Evolutionary conservation across 257 asterid species (phyloP), one percentile per base, ranked within the genome.

Genomic region (Thymus mandschuricus): DNA sequence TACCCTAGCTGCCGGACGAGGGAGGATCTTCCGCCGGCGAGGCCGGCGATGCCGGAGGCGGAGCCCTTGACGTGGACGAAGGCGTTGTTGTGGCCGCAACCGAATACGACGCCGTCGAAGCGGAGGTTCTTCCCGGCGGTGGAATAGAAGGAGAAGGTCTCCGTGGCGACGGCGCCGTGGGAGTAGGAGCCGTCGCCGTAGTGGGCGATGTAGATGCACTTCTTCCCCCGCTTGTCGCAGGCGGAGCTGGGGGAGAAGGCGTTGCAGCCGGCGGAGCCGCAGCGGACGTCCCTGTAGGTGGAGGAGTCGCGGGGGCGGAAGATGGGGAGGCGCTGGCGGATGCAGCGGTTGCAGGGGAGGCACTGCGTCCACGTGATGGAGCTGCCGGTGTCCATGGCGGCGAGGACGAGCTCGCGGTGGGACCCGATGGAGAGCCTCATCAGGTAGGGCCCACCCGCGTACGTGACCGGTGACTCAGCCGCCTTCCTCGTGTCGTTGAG

Each of bases 311-410:
- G 3, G 0, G 92, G 90, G 1, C 68, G 71, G 46, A 88, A 91
- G 1, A 78, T 8, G 1, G 90, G 89, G 2, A 69, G 84, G 77
- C 96, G 84, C 0, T 11, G 8, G 11, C 4, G 1, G 30, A 51
- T 51, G 58, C 58, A 51, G 6, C 21, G 15, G 3, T 6, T 15
- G 29, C 97, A 89, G 5, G 93, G 96, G 15, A 31, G 51, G 81
- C 96, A 91, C 27, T 89, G 92, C 0, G 82, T 79, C 96, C 96
- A 87, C 0, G 81, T 82, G 10, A 86, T 78, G 28, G 81, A 85
- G 34, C 92, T 87, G 4, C 88, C 95, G 0, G 90, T 91, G 55
- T 87, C 95, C 0, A 88, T 87, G 3, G 85, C 75, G 58, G 87
- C 89, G 13, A 77, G 74, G 3, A 70, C 75, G 3, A 3, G 10